phyloP scores from a whole-genome alignment of 345 rosid species.

The Linum lewisii region DNA sequence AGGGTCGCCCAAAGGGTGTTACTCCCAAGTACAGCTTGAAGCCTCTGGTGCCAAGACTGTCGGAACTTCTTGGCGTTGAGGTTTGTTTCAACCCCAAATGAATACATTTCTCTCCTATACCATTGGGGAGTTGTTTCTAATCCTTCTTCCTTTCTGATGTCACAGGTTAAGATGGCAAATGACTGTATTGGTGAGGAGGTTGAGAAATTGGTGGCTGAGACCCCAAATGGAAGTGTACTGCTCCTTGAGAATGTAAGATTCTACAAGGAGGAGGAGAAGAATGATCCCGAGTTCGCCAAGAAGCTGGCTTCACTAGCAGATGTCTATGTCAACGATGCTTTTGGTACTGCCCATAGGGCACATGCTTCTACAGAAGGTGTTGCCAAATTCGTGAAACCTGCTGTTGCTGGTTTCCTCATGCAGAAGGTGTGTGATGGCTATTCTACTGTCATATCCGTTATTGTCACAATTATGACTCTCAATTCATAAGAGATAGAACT shows the following conservation, averaged over 20 bases:
- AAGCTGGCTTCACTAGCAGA: constrained; percentile 88
- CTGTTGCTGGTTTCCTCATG: constrained; percentile 94
- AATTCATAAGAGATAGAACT: background rate
- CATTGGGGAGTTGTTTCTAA: background rate
- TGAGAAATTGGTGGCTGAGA: constrained; percentile 52
- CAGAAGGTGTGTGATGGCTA: constrained; percentile 49
- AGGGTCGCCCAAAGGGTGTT: constrained; percentile 97
- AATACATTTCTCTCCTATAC: background rate
- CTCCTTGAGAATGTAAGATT: constrained; percentile 91
- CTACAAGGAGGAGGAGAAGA: constrained; percentile 92
- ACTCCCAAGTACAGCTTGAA: constrained; percentile 90
- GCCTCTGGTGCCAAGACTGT: constrained; percentile 85
- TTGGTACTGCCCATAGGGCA: constrained; percentile 89
- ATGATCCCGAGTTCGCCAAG: constrained; percentile 87
- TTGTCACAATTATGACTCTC: too few relatives aligned
- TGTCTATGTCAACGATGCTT: constrained; percentile 84
- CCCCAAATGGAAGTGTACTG: constrained; percentile 66
- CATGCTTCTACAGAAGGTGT: constrained; percentile 95
- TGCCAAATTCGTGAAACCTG: constrained; percentile 71
- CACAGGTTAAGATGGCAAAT: constrained; percentile 73
- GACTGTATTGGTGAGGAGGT: constrained; percentile 82
- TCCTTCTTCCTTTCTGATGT: background rate
- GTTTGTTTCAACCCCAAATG: constrained; percentile 20
- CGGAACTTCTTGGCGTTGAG: constrained; percentile 80
- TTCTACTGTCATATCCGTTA: background rate